Percentiles rank a stretch among this genome's conserved stretches.
phyloP scores from a whole-genome alignment of 768 basidiomycete species.

The Lyophyllum decastes region DNA sequence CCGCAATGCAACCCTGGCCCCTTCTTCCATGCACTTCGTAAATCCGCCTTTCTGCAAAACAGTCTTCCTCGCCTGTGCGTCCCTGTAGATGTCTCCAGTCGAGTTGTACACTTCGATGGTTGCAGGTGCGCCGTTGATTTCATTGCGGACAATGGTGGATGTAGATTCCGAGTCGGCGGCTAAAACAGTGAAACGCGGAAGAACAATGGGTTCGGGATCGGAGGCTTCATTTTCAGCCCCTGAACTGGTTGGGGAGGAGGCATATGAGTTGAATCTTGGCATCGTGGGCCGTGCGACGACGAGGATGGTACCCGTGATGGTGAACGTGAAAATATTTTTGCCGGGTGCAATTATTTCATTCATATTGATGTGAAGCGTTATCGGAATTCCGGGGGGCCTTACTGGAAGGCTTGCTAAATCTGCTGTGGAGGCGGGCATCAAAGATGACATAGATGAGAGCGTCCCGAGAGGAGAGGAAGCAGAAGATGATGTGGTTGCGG shows the following conservation, averaged over 20 bases:
- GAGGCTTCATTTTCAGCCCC: slow-evolving; percentile 22
- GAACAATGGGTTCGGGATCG: slow-evolving; percentile 51
- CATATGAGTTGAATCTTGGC: slow-evolving; percentile 23
- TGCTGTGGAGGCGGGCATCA: slow-evolving; percentile 40
- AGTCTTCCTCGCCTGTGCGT: slow-evolving; percentile 63
- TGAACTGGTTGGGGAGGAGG: slow-evolving; percentile 9
- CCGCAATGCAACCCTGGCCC: slow-evolving; percentile 58
- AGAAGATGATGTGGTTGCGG: slow-evolving; percentile 33
- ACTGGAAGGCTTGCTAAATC: slow-evolving; percentile 23
- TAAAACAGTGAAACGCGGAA: slow-evolving; percentile 72
- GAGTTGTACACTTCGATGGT: slow-evolving; percentile 66
- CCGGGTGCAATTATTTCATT: slow-evolving; percentile 69
- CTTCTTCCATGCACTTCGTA: slow-evolving; percentile 63
- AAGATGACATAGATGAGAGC: slow-evolving; percentile 51
- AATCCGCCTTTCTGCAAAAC: slow-evolving; percentile 61
- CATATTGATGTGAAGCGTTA: slow-evolving; percentile 80
- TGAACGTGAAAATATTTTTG: slow-evolving; percentile 67
- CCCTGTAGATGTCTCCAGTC: slow-evolving; percentile 51
- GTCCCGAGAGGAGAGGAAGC: slow-evolving; percentile 36
- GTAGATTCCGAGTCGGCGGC: slow-evolving; percentile 65
- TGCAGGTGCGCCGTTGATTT: slow-evolving; percentile 41
- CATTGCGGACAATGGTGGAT: slow-evolving; percentile 61
- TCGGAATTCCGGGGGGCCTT: slow-evolving; percentile 55
- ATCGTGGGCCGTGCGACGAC: slow-evolving; percentile 46
- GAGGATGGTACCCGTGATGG: slow-evolving; percentile 64